Conservation (phyloP, 352 stramenopile species). For the Phytophthora melonis region DNA sequence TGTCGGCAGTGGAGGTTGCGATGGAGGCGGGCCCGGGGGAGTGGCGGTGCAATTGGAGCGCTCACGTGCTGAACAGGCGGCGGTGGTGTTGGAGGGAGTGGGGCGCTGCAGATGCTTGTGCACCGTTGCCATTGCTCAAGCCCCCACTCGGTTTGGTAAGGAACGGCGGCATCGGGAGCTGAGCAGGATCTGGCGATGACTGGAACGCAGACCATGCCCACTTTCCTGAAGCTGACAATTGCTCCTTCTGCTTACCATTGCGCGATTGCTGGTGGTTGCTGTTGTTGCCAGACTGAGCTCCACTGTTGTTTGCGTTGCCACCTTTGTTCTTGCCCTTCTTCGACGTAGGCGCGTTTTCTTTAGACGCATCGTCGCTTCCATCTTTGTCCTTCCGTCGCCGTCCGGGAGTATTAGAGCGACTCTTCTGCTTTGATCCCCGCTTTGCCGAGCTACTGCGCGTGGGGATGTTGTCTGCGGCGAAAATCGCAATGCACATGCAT, state of each 20-base stretch:
- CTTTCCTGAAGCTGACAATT: constrained; percentile 67
- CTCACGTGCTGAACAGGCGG: constrained; percentile 16
- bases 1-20: constrained; percentile 37
- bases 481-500: constrained; percentile 25
- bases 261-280: constrained; percentile 36
- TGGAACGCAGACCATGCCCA: constrained; percentile 90
- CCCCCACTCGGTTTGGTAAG: constrained; percentile 32
- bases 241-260: constrained; percentile 57
- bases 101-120: constrained; percentile 17
- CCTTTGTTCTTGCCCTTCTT: constrained; percentile 54
- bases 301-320: constrained; percentile 40
- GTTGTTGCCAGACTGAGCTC: constrained; percentile 3
- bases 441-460: constrained; percentile 62
- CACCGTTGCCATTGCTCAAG: constrained; percentile 18
- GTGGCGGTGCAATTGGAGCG: constrained; percentile 25
- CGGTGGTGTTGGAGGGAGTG: constrained; percentile 32
- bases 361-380: constrained; percentile 26
- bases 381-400: constrained; percentile 56
- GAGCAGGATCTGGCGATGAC: constrained; percentile 77
- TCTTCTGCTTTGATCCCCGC: constrained; percentile 53
- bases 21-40: constrained; percentile 29
- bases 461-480: constrained; percentile 28
- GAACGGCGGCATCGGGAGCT: constrained; percentile 82
- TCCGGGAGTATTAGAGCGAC: constrained; percentile 52
- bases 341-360: constrained; percentile 9